Evolutionary conservation across 495 filamentous ascomycete genomes (phyloP).

Genomic region (Lichina pygmaea): DNA sequence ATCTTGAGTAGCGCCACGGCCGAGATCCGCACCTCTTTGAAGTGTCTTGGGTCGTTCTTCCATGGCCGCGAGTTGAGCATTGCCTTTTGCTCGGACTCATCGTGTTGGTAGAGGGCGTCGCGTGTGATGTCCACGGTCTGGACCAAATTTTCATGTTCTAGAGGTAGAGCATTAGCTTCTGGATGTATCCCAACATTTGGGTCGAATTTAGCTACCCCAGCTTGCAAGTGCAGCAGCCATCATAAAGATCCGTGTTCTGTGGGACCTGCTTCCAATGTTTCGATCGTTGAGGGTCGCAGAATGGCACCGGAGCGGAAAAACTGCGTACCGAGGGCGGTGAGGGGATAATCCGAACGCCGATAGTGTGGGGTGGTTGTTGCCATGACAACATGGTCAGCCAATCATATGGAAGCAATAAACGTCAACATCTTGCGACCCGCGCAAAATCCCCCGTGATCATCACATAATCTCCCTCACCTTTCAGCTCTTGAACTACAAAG

Average conservation of each 20-base stretch:
- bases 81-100: slow-evolving; percentile 22
- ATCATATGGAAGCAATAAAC: not conserved
- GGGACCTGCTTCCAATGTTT: too few species aligned
- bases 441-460: too few species aligned
- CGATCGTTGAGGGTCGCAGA: too few species aligned
- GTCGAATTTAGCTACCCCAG: not conserved
- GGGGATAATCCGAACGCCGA: too few species aligned
- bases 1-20: slow-evolving; percentile 91
- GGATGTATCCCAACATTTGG: not conserved
- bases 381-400: not conserved
- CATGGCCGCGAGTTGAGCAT: slow-evolving; percentile 35
- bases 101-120: slow-evolving; percentile 77
- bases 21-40: slow-evolving; percentile 79
- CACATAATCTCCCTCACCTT: too few species aligned
- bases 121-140: slow-evolving; percentile 58
- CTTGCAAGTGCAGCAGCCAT: slow-evolving; percentile 2
- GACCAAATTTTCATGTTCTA: slow-evolving; percentile 77
- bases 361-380: not conserved
- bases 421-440: too few species aligned
- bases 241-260: too few species aligned
- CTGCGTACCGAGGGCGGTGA: too few species aligned
- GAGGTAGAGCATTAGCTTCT: not conserved
- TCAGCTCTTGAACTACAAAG: too few species aligned
- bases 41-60: slow-evolving; percentile 61
- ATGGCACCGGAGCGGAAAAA: too few species aligned